Percentiles rank a stretch among this genome's conserved stretches.
phyloP scores from a whole-genome alignment of 495 filamentous ascomycete genomes.

The Elasticomyces elasticus region DNA sequence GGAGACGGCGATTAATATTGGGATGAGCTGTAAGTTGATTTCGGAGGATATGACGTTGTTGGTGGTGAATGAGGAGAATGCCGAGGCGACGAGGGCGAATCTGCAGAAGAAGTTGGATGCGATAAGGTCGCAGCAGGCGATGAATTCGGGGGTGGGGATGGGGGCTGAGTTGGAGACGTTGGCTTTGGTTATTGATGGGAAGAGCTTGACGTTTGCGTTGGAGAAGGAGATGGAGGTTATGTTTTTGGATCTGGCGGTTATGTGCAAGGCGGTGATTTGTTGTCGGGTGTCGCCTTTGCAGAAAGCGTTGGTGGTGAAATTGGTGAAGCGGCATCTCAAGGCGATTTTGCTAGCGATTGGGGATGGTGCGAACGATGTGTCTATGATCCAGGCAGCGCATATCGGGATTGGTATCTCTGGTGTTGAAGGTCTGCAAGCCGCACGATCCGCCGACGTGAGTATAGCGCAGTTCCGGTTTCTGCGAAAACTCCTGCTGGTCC shows the following conservation, averaged over 20 bases:
- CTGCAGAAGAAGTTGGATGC: constrained; percentile 87
- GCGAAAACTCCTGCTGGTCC: constrained; percentile 87
- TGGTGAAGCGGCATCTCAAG: constrained; percentile 92
- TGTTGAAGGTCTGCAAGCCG: constrained; percentile 96
- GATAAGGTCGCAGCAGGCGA: constrained; percentile 62
- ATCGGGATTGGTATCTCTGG: constrained; percentile 98
- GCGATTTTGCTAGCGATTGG: constrained; percentile 90
- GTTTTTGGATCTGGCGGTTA: constrained; percentile 85
- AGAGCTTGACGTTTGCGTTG: constrained; percentile 84
- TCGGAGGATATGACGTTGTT: constrained; percentile 98
- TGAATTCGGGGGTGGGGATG: constrained; percentile 24
- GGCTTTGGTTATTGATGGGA: constrained; percentile 94
- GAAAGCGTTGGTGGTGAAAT: constrained; percentile 95
- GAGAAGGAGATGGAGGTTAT: constrained; percentile 89
- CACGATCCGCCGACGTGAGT: constrained; percentile 87
- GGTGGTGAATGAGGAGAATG: constrained; percentile 84
- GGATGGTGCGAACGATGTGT: constrained; percentile 97
- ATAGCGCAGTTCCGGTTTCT: constrained; percentile 96
- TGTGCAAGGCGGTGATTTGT: constrained; percentile 98
- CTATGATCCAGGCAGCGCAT: constrained; percentile 98
- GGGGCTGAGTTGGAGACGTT: constrained; percentile 74
- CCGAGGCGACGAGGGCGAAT: constrained; percentile 68
- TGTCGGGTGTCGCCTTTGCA: constrained; percentile 98
- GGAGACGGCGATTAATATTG: constrained; percentile 99
- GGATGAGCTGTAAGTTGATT: constrained; percentile 98